Base-by-base conservation (phyloP, 2,329 filamentous ascomycete genomes). In the Aspergillus fijiensis region DNA sequence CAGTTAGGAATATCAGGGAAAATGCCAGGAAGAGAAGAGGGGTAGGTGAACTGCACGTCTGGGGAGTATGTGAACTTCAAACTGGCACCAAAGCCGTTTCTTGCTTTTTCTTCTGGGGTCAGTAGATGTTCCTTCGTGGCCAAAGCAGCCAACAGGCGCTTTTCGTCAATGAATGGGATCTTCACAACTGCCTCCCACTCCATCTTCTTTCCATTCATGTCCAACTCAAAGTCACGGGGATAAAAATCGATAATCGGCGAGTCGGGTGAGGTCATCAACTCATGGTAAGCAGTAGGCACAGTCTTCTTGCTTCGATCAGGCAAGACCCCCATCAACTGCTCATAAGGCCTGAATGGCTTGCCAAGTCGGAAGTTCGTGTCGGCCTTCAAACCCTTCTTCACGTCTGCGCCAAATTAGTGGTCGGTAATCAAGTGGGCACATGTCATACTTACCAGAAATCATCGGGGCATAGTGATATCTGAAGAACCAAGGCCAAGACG, bases 191-290 rank as follows among this genome's bases (percentile, higher is more conserved):
- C 95, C 74, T 99, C 95, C 95, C 95, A 99, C 65, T 99, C 96
- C 90, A 96, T 96, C 80, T 96, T 99, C 81, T 99, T 99, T 61
- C 95, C 96, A 69, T 99, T 98, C 95, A 99, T 98, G 74, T 99
- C 96, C 47, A 99, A 83, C 66, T 96, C 92, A 70, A 99, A 99
- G 69, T 99, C 95, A 68, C 94, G 86, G 2, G 95, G 95, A 70
- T 99, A 99, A 74, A 99, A 99, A 73, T 99, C 95, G 70, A 96
- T 90, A 74, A 99, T 99, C 2, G 95, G 92, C 16, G 94, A 98
- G 16, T 90, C 85, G 2, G 89, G 84, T 58, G 90, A 90, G 1
- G 92, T 97, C 95, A 99, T 99, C 52, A 99, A 82, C 27, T 91
- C 87, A 77, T 95, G 91, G 76, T 96, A 98, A 4, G 92, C 87